phyloP scores from a whole-genome alignment of 2,329 filamentous ascomycete species.

The Calonectria montana region DNA sequence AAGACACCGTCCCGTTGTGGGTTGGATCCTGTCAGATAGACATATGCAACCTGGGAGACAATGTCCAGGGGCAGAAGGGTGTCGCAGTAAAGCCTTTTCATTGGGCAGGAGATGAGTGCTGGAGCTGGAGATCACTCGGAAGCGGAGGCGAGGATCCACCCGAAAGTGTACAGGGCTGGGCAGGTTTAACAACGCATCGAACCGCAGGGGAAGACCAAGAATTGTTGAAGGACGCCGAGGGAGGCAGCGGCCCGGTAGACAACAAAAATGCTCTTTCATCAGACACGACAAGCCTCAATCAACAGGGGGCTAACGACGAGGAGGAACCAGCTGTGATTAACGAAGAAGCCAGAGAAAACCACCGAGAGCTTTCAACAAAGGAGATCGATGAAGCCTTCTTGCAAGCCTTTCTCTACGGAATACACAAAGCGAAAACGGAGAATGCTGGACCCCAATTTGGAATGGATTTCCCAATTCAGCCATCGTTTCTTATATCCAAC shows the following conservation, averaged over 20 bases:
- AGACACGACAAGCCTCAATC: background rate
- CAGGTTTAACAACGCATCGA: constrained; percentile 13
- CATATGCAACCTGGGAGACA: constrained; percentile 21
- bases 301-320: background rate
- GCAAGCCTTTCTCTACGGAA: constrained; percentile 36
- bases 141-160: constrained; percentile 35
- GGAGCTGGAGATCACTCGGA: constrained; percentile 36
- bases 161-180: constrained; percentile 29
- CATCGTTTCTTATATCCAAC: constrained; percentile 37
- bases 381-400: constrained; percentile 33
- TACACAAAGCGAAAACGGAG: constrained; percentile 31
- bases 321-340: background rate
- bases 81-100: constrained; percentile 34
- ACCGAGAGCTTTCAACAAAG: constrained; percentile 33
- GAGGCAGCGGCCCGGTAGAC: background rate
- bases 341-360: constrained; percentile 4
- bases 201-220: background rate
- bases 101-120: constrained; percentile 38
- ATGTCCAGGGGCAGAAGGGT: constrained; percentile 34
- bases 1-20: constrained; percentile 36
- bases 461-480: constrained; percentile 34
- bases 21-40: constrained; percentile 35
- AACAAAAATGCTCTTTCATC: background rate
- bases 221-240: background rate
- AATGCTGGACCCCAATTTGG: constrained; percentile 29